Base-by-base conservation (phyloP, 148 eudicot species). In the Arbutus unedo region DNA sequence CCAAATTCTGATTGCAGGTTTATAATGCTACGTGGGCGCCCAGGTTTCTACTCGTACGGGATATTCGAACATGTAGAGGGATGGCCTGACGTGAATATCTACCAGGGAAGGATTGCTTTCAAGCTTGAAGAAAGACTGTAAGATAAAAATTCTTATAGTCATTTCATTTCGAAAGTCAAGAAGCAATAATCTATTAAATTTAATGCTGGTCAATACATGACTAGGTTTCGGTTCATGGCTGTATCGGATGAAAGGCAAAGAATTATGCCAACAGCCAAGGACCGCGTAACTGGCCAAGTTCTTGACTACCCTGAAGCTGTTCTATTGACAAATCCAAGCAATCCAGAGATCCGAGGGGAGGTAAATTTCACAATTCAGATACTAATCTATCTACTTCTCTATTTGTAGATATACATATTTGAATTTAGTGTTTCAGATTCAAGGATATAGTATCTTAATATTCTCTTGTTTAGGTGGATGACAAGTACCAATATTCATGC, bases 31-130 rank as follows among this genome's bases (percentile, higher is more conserved):
- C 87, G 92, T 0, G 96, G 92, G 43, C 78, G 81, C 79, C 83
- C 92, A 4, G 98, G 98, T 8, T 92, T 92, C 77, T 93, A 95
- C 74, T 83, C 92, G 5, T 95, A 95, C 59, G 92, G 90, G 53
- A 89, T 92, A 79, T 84, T 90, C 9, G 87, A 90, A 53, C 94
- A 88, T 8, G 51, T 70, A 48, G 10, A 84, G 45, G 94, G 90
- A 48, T 85, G 84, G 89, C 89, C 91, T 21, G 80, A 81, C 43
- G 6, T 87, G 1, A 60, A 56, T 3, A 81, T 93, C 44, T 86
- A 85, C 74, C 88, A 93, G 82, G 89, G 89, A 21, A 88, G 98
- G 66, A 81, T 91, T 38, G 93, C 86, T 13, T 89, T 85, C 82
- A 95, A 95, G 87, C 95, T 93, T 64, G 83, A 84, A 7, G 38